Base-by-base conservation (phyloP, 1,139 yeast species). In the Candida tropicalis region DNA sequence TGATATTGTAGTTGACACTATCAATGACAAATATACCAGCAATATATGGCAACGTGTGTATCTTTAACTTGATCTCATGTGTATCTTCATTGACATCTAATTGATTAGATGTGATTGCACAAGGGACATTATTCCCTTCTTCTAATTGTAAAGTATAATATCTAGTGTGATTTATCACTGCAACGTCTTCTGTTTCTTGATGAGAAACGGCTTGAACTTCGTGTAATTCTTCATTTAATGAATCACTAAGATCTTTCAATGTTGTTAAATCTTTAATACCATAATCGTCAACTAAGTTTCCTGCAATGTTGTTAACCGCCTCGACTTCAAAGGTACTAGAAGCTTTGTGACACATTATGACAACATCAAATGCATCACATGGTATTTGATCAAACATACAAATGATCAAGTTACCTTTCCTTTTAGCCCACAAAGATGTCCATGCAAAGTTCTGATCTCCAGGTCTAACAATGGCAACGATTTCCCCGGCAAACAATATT, bases 301-400 rank as follows among this genome's bases (percentile, higher is more conserved):
- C 80, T 2, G 77, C 78, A 31, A 73, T 63, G 40, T 70, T 75
- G 13, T 61, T 58, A 15, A 69, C 57, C 1, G 75, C 63, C 20
- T 61, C 65, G 20, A 79, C 65, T 2, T 48, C 44, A 46, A 66
- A 70, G 4, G 34, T 48, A 2, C 34, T 24, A 1, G 43, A 39
- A 2, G 52, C 62, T 15, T 51, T 53, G n/a, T 55, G 57, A 28
- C 68, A 60, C 60, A 68, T 72, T 26, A 82, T 65, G 15, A 77
- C 68, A 8, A 87, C 65, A 55, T 84, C 88, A 48, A 87, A 77
- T 4, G 87, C 84, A 62, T 87, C 95, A 60, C 95, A 85, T 1
- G 88, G 87, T 26, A 88, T 87, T 58, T 88, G 95, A 55, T 90
- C 96, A 59, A 91, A 83, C 69, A 88, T 89, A 69, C 95, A 84